Evolutionary conservation across 805 yeast genomes (phyloP).

Genomic region (Candida cerambycidarum): DNA sequence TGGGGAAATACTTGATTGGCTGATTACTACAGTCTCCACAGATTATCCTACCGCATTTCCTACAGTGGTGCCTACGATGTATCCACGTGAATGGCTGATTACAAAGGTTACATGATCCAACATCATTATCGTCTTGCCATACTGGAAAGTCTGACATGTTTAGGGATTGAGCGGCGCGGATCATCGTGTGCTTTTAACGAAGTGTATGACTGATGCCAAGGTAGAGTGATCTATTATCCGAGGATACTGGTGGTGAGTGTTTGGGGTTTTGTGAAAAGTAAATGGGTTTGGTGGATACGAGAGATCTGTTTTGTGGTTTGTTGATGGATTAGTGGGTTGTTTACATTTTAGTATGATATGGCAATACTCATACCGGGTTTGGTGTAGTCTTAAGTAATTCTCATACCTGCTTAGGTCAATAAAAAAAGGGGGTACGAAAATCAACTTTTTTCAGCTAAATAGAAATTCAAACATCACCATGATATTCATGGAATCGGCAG

Average conservation of each 20-base stretch:
- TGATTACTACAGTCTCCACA: slow-evolving; percentile 68
- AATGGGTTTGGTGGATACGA: no score
- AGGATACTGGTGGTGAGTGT: no score
- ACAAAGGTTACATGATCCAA: slow-evolving; percentile 56
- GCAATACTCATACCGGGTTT: no score
- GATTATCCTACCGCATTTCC: slow-evolving; percentile 76
- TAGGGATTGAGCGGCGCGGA: slow-evolving; percentile 2
- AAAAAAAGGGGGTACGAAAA: neutral
- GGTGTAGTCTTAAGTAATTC: neutral
- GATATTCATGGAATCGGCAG: no score
- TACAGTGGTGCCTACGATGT: slow-evolving; percentile 79
- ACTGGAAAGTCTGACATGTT: slow-evolving; percentile 21
- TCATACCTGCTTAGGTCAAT: slow-evolving; percentile 4
- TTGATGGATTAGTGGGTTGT: no score
- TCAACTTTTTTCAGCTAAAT: neutral
- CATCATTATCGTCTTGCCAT: slow-evolving; percentile 75
- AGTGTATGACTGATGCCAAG: neutral
- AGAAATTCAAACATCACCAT: no score
- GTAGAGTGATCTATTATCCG: no score
- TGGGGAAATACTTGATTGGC: slow-evolving; percentile 53
- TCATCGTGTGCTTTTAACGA: no score
- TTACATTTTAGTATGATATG: no score
- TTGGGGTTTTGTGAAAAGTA: no score
- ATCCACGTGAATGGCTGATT: slow-evolving; percentile 52
- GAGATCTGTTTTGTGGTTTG: no score